phyloP scores from a whole-genome alignment of 345 rosid genomes.

The Eucalyptus fibrosa region DNA sequence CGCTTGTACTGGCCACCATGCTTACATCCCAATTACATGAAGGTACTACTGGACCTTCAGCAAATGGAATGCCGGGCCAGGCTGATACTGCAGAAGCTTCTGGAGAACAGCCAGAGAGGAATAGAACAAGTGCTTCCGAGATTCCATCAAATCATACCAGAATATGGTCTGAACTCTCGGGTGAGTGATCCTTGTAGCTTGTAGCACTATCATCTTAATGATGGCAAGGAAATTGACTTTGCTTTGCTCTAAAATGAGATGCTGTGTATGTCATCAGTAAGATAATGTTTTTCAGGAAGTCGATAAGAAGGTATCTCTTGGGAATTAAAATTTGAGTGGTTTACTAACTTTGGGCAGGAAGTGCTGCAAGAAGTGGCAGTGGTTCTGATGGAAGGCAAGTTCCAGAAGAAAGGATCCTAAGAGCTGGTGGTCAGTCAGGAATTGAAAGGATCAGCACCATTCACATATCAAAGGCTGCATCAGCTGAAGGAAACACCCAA shows the following conservation, averaged over 20 bases:
- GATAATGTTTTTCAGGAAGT: background rate
- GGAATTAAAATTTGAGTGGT: background rate
- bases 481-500: constrained; percentile 22
- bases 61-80: constrained; percentile 17
- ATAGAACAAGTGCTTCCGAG: constrained; percentile 34
- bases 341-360: constrained; percentile 25
- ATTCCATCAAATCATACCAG: constrained; percentile 76
- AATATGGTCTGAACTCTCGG: constrained; percentile 94
- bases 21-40: constrained; percentile 71
- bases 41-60: constrained; percentile 35
- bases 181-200: constrained; percentile 10
- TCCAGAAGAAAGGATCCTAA: constrained; percentile 31
- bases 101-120: constrained; percentile 34
- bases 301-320: background rate
- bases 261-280: background rate
- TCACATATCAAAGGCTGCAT: constrained; percentile 38
- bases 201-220: background rate
- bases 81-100: constrained; percentile 19
- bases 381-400: constrained; percentile 51
- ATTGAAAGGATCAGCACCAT: constrained; percentile 47
- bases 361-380: constrained; percentile 50
- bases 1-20: constrained; percentile 88
- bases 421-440: constrained; percentile 25
- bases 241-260: background rate
- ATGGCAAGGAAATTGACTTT: background rate